A percentile compares a stretch with the other conserved stretches of the same genome.
Conservation (phyloP, 1,284 basidiomycete species). For the Melampsora americana region DNA sequence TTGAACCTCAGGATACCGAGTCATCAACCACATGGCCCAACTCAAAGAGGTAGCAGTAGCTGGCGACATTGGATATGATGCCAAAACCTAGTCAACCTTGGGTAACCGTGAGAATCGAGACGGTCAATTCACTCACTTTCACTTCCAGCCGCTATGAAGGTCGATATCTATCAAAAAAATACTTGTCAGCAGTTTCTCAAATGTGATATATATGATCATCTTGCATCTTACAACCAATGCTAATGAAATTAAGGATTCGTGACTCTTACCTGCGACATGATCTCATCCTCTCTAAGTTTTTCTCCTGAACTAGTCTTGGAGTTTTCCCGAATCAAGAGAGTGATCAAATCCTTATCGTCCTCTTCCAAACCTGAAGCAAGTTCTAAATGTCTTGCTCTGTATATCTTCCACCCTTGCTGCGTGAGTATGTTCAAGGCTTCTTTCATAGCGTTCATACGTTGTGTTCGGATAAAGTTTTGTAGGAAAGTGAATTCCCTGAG, state of each 20-base stretch:
- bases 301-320: not conserved
- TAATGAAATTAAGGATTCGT: conserved; percentile 17
- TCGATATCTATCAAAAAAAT: conserved; percentile 1
- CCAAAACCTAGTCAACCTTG: not conserved
- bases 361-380: conserved; percentile 19
- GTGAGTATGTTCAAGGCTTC: not conserved
- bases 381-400: not conserved
- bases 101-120: not conserved
- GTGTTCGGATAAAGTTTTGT: not conserved
- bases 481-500: not conserved
- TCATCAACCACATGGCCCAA: conserved; percentile 10
- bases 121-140: conserved; percentile 9
- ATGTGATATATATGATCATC: no score
- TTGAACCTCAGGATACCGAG: conserved; percentile 10
- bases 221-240: no score
- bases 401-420: conserved; percentile 15
- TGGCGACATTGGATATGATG: not conserved
- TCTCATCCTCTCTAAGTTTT: not conserved
- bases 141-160: conserved; percentile 6
- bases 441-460: not conserved
- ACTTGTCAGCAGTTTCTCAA: not conserved
- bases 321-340: conserved; percentile 1
- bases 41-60: conserved; percentile 4
- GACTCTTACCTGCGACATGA: conserved; percentile 14
- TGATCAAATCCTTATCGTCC: conserved; percentile 16